These are phyloP conservation scores for Vigna nakashimae DNA, from an alignment of 306 rosid genomes.

Conservation along the genomic window DNA sequence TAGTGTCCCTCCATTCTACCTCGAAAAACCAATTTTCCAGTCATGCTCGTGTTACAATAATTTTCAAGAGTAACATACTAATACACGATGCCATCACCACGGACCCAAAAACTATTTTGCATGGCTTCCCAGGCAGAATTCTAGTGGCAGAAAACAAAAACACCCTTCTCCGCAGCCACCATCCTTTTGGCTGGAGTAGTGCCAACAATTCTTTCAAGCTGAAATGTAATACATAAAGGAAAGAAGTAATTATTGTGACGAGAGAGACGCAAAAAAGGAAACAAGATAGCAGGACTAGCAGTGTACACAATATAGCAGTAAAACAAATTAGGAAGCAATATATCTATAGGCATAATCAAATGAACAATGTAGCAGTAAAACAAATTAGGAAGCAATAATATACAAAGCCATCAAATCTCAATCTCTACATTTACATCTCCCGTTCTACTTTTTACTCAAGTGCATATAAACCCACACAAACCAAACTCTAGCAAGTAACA, in stretches of 20 bases:
- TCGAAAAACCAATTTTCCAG: background rate
- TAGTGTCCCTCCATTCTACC: too few species aligned
- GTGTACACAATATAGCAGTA: background rate
- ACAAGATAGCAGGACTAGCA: background rate
- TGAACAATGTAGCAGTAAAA: background rate
- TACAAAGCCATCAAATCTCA: background rate
- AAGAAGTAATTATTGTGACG: background rate
- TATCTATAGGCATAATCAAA: background rate
- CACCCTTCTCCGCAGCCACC: slow-evolving; percentile 52
- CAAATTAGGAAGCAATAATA: background rate
- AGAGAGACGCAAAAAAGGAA: background rate
- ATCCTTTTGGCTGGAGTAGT: slow-evolving; percentile 47
- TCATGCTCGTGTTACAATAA: background rate
- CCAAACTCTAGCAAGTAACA: slow-evolving; percentile 18
- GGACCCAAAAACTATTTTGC: background rate
- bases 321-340: background rate
- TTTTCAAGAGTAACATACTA: background rate
- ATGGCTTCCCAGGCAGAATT: background rate
- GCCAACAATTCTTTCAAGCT: slow-evolving; percentile 62
- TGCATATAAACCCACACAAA: slow-evolving; percentile 13
- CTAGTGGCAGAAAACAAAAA: slow-evolving; percentile 56
- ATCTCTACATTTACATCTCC: background rate
- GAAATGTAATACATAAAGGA: slow-evolving; percentile 22
- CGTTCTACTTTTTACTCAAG: background rate
- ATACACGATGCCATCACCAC: too few species aligned